Evolutionary conservation across 768 basidiomycete genomes (phyloP).

Genomic region (Saitozyma sp.): DNA sequence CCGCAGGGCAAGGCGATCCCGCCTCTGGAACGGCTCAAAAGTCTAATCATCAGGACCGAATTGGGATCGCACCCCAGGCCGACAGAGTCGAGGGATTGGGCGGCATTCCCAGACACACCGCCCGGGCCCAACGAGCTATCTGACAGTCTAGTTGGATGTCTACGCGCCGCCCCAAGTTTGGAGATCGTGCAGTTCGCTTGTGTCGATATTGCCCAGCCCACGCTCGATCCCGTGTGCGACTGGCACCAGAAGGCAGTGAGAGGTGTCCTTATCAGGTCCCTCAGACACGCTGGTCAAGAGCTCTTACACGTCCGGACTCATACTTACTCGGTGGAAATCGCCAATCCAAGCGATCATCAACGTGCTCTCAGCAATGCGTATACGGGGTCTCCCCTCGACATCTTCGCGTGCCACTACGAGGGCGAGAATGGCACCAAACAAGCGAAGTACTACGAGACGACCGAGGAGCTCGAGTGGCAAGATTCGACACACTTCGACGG

Average conservation of each 20-base stretch:
- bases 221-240: neutral
- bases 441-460: neutral
- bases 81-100: neutral
- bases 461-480: neutral
- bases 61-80: neutral
- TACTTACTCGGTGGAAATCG: neutral
- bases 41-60: neutral
- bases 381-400: too few relatives aligned
- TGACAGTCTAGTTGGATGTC: neutral
- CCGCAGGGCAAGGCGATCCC: slow-evolving; percentile 1
- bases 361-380: neutral
- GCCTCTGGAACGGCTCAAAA: neutral
- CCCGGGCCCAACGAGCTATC: neutral
- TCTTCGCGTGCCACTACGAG: too few relatives aligned
- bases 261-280: neutral
- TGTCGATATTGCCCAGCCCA: neutral
- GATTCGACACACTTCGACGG: slow-evolving; percentile 1
- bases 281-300: neutral
- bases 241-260: neutral
- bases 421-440: neutral
- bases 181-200: neutral
- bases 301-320: neutral
- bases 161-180: neutral
- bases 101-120: neutral
- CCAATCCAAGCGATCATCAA: neutral